Evolutionary conservation across 1,284 basidiomycete species (phyloP).

Genomic region (Sphaerobolus stellatus): DNA sequence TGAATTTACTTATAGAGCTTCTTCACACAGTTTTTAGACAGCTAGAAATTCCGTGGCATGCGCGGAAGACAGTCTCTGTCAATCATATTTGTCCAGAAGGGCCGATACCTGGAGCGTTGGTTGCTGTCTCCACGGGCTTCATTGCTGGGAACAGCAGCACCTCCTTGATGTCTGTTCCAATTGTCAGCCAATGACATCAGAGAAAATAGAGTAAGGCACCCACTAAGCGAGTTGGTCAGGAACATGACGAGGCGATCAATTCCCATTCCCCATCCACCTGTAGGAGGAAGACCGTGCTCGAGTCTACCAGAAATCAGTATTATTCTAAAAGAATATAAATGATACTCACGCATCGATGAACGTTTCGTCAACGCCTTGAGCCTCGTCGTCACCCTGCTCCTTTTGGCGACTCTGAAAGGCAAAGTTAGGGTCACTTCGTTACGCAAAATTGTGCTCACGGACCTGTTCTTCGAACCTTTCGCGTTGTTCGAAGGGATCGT

Average conservation of each 20-base stretch:
- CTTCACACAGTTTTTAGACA: too few species aligned
- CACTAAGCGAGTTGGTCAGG: slow-evolving; percentile 87
- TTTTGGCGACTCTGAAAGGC: slow-evolving; percentile 74
- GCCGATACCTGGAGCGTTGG: slow-evolving; percentile 18
- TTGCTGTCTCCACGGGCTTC: slow-evolving; percentile 68
- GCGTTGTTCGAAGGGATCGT: slow-evolving; percentile 96
- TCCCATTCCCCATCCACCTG: slow-evolving; percentile 95
- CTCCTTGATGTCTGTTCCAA: slow-evolving; percentile 78
- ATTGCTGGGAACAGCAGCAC: slow-evolving; percentile 88
- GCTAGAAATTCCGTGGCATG: too few species aligned
- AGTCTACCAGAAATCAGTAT: slow-evolving; percentile 51
- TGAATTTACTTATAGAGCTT: too few species aligned
- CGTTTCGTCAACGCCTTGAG: slow-evolving; percentile 94
- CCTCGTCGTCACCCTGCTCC: slow-evolving; percentile 96
- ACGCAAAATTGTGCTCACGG: slow-evolving; percentile 13
- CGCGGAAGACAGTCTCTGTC: too few species aligned
- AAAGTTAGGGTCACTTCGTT: neutral
- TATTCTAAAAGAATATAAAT: slow-evolving; percentile 1
- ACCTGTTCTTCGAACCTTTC: slow-evolving; percentile 95
- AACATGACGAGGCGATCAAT: slow-evolving; percentile 97
- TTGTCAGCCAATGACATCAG: slow-evolving; percentile 24
- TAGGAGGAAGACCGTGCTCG: slow-evolving; percentile 96
- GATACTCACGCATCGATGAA: slow-evolving; percentile 83
- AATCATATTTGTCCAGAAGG: slow-evolving; percentile 26
- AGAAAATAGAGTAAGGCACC: slow-evolving; percentile 32